These are phyloP conservation scores for Scutellaria baicalensis DNA, from an alignment of 257 asterid genomes.

Conservation along the genomic window DNA sequence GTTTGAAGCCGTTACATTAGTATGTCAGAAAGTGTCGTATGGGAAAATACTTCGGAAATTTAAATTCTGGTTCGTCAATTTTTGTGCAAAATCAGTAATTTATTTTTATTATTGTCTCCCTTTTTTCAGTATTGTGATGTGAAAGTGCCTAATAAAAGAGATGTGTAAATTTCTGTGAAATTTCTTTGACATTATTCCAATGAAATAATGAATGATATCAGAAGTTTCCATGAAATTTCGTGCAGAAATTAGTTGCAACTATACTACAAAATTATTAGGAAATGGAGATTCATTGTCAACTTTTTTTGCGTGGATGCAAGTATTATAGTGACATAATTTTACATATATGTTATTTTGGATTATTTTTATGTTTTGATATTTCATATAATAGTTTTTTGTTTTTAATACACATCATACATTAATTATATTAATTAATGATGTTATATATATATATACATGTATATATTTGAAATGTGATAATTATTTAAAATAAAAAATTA, in stretches of 20 bases:
- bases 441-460: too few species aligned
- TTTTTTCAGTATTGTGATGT: background rate
- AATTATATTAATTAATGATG: too few species aligned
- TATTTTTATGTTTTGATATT: too few species aligned
- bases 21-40: background rate
- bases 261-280: background rate
- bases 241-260: background rate
- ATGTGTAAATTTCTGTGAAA: background rate
- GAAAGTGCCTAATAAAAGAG: background rate
- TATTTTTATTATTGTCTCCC: background rate
- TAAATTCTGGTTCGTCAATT: background rate
- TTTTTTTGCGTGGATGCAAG: background rate
- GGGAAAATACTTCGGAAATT: background rate
- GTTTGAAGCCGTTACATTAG: background rate
- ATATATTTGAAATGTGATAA: too few species aligned
- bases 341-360: too few species aligned
- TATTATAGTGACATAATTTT: background rate
- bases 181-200: background rate
- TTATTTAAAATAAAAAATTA: too few species aligned
- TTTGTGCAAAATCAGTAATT: background rate
- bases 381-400: too few species aligned
- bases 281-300: background rate
- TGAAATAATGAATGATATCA: background rate
- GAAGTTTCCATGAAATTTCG: constrained; percentile 11
- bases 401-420: too few species aligned